Evolutionary conservation across 805 yeast species (phyloP).

Genomic region (Candida railenensis): DNA sequence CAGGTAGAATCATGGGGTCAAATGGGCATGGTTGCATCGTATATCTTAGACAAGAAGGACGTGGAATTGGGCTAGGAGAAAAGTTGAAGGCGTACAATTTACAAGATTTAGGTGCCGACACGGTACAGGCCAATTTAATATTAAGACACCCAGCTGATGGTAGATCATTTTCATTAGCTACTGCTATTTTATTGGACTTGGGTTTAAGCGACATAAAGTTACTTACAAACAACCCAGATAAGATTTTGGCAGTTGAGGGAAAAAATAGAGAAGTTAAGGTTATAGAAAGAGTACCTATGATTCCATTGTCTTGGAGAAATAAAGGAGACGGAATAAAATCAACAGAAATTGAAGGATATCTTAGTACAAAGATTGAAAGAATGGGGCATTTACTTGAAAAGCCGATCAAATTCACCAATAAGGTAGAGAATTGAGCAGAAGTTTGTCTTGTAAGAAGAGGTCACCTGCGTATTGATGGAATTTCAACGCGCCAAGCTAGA

Average conservation of each 20-base stretch:
- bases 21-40: conserved; percentile 92
- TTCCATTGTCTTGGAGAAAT: conserved; percentile 85
- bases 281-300: conserved; percentile 91
- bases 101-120: conserved; percentile 98
- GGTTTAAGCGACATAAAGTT: conserved; percentile 71
- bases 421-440: neutral
- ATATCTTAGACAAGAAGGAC: conserved; percentile 94
- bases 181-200: conserved; percentile 85
- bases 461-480: too few species aligned
- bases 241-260: conserved; percentile 93
- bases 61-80: conserved; percentile 98
- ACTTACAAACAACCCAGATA: conserved; percentile 94
- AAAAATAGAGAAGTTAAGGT: conserved; percentile 72
- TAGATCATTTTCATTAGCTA: conserved; percentile 90
- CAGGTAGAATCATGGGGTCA: conserved; percentile 88
- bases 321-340: conserved; percentile 64
- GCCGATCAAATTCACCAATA: conserved; percentile 24
- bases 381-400: conserved; percentile 90
- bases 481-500: too few species aligned
- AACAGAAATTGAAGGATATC: conserved; percentile 86
- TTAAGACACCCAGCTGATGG: conserved; percentile 97
- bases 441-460: too few species aligned
- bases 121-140: conserved; percentile 92
- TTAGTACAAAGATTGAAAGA: conserved; percentile 90
- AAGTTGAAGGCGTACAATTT: conserved; percentile 94